Evolutionary conservation across 331 rosid genomes (phyloP), one percentile per base, ranked within the genome.

Genomic region (Quercus phellos): DNA sequence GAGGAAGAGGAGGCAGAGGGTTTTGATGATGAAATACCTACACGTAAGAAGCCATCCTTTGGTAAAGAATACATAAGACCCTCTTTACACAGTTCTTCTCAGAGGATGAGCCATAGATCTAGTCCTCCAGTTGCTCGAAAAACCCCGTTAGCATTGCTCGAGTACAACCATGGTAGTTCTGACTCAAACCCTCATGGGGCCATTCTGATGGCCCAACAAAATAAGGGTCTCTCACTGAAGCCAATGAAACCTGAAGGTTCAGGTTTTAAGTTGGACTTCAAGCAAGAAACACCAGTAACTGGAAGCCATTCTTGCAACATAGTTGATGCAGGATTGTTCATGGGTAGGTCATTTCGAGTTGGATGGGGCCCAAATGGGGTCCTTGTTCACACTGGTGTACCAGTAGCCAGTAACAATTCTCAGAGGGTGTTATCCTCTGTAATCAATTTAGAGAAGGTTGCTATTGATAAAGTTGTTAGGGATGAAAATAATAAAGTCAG

Each of bases 291-390:
- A 56, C 93, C 87, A 73, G 85, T 91, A 77, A 79, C 90, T 32
- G 79, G 68, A 83, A 79, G 74, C 77, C 88, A 88, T 83, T 90
- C 93, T 78, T 60, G 59, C 77, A 90, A 89, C 80, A 81, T 92
- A 78, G 96, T 92, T 19, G 99, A 94, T 90, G 99, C 97, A 67
- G 98, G 97, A 79, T 81, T 94, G 74, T 91, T 94, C 73, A 92
- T 94, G 99, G 97, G 99, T 69, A 90, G 89, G 83, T 94, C 99
- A 70, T 94, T 94, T 83, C 93, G 98, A 19, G 92, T 94, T 53
- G 99, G 98, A 19, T 94, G 99, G 99, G 99, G 99, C 56, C 99
- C 99, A 18, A 92, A 90, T 85, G 99, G 99, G 66, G 72, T 87
- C 81, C 97, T 94, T 55, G 89, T 92, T 78, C 98, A 94, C 77